phyloP scores from a whole-genome alignment of 164 flowering plant species.

The Liriodendron chinense region DNA sequence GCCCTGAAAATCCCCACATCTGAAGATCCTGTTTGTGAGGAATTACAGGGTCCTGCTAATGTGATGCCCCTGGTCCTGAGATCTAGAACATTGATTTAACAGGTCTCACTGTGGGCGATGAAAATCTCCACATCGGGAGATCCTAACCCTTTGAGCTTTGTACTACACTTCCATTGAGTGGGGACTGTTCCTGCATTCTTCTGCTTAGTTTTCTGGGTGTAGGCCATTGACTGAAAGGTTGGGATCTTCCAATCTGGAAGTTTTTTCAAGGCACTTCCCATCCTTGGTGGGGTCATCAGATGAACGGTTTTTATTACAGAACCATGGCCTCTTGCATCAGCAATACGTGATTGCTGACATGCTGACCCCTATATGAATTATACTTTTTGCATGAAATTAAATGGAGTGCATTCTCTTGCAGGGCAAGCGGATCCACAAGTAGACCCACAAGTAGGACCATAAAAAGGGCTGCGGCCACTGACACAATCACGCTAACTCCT shows the following conservation, averaged over 20 bases:
- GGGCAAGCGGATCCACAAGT: conserved; percentile 29
- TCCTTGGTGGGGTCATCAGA: no score
- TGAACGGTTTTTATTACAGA: no score
- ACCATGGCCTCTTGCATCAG: no score
- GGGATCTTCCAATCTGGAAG: no score
- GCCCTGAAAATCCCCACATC: background rate
- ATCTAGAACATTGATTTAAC: no score
- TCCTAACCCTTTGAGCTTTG: no score
- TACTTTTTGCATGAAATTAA: background rate
- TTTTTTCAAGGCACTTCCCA: no score
- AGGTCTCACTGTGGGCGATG: background rate
- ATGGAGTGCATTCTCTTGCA: conserved; percentile 11
- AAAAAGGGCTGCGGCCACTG: conserved; percentile 3
- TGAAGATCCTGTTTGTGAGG: background rate
- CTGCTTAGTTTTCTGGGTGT: no score
- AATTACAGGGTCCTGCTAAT: background rate
- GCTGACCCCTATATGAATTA: background rate
- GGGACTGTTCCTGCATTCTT: no score
- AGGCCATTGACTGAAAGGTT: no score
- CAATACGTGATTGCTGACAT: background rate
- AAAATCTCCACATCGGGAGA: background rate
- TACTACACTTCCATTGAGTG: no score
- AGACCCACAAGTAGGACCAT: background rate
- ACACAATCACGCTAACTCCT: conserved; percentile 24
- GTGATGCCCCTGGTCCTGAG: background rate